Evolutionary conservation across 352 stramenopile species (phyloP).

Genomic region (Globisporangium cylindrosporum): DNA sequence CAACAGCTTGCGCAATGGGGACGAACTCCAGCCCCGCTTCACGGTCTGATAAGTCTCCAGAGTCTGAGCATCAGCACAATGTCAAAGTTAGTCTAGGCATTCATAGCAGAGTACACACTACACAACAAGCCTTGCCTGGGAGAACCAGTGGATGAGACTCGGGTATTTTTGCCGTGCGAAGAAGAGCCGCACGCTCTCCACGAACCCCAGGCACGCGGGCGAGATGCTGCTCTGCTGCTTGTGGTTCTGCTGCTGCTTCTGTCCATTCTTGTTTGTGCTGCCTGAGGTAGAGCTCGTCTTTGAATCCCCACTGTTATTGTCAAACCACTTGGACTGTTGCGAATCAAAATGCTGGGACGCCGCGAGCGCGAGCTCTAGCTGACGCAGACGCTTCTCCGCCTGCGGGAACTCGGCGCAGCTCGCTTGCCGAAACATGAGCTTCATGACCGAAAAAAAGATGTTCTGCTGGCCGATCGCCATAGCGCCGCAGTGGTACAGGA

Average conservation of each 20-base stretch:
- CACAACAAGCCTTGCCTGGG: slow-evolving; percentile 40
- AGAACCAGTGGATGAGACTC: slow-evolving; percentile 80
- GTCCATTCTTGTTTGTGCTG: background rate
- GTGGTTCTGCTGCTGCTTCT: background rate
- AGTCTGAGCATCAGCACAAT: slow-evolving; percentile 37
- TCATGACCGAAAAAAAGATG: slow-evolving; percentile 67
- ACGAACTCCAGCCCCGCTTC: slow-evolving; percentile 48
- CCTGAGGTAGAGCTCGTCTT: background rate
- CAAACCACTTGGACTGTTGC: slow-evolving; percentile 12
- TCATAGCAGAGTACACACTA: background rate
- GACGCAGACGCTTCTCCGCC: slow-evolving; percentile 35
- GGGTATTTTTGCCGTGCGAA: slow-evolving; percentile 83
- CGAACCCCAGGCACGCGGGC: slow-evolving; percentile 43
- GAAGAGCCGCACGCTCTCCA: slow-evolving; percentile 75
- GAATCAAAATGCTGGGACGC: background rate
- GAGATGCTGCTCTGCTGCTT: slow-evolving; percentile 30
- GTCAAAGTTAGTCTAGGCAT: background rate
- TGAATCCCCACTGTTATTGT: slow-evolving; percentile 1
- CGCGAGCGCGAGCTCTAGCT: slow-evolving; percentile 10
- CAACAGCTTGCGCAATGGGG: slow-evolving; percentile 65
- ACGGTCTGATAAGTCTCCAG: slow-evolving; percentile 79
- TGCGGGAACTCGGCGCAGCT: slow-evolving; percentile 57
- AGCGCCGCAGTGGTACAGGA: slow-evolving; percentile 69
- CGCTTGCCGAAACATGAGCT: slow-evolving; percentile 78
- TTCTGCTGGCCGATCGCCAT: slow-evolving; percentile 79